Base-by-base conservation (phyloP, 805 yeast genomes). In the Candida maesae region DNA sequence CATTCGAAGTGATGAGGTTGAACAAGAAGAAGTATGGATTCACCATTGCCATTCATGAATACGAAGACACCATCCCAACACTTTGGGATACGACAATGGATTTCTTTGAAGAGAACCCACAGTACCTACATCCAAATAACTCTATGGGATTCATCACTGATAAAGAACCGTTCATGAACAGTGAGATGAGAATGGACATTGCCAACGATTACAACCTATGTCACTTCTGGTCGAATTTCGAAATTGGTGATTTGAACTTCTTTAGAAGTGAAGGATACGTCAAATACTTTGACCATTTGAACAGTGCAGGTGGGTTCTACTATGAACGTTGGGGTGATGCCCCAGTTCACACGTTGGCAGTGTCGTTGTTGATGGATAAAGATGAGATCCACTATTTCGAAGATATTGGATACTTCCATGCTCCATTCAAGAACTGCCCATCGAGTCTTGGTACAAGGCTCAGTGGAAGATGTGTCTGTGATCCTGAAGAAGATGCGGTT, bases 301-400 rank as follows among this genome's bases (percentile, higher is more conserved):
- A 85, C 59, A 53, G 69, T 23, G 68, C 76, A 15, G 90, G 88
- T 35, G 93, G 93, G 5, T 85, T 86, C 57, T 83, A 83, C 60
- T 82, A 84, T 42, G 96, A 88, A 62, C 66, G 96, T 44, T 89
- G 96, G 96, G 96, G 96, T 13, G 96, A 89, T 64, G 96, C 96
- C 0, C 96, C 96, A 0, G 85, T 88, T 13, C 96, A 88, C 59
- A 70, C 91, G 0, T 67, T 87, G 21, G 95, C 79, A 1, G 79
- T 76, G 1, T 59, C 84, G 0, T 59, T 85, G 32, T 59, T 85
- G 33, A 62, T 85, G 46, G 75, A 79, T 46, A 71, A 67, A 39
- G 58, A 67, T 14, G 82, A 86, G 56, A 63, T 89, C 31, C 83
- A 81, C 56, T 87, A 83, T 66, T 85, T 89, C 60, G 80, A 80